phyloP scores from a whole-genome alignment of 1,284 basidiomycete genomes.

The Anthracocystis setariae region DNA sequence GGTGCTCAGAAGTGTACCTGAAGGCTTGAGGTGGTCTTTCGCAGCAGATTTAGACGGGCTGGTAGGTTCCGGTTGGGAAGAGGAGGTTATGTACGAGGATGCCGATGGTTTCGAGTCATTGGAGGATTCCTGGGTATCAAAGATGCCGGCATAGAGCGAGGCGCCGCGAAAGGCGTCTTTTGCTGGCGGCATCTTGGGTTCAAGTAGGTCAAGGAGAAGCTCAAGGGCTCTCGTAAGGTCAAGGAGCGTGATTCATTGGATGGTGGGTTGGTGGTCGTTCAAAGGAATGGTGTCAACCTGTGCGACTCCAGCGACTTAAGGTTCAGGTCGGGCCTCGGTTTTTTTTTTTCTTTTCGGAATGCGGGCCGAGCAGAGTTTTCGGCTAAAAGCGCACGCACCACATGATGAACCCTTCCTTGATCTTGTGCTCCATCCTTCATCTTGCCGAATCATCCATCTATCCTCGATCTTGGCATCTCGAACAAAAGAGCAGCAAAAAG shows the following conservation, averaged over 20 bases:
- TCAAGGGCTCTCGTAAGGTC: background rate
- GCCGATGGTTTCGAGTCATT: background rate
- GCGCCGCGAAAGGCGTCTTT: constrained; percentile 35
- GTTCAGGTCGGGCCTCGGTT: no score
- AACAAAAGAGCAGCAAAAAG: background rate
- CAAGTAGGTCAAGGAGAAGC: background rate
- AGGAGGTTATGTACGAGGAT: background rate
- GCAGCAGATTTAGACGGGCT: background rate
- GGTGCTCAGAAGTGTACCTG: constrained; percentile 43
- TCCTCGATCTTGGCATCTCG: background rate
- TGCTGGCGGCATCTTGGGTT: constrained; percentile 17
- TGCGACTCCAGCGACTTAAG: background rate
- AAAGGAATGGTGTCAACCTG: no score
- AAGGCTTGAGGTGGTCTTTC: constrained; percentile 26
- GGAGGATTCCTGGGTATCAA: constrained; percentile 16
- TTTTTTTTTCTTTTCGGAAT: background rate
- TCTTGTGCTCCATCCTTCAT: background rate
- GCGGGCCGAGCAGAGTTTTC: background rate
- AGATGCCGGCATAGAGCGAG: constrained; percentile 54
- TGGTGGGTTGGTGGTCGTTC: no score
- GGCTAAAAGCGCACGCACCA: constrained; percentile 2
- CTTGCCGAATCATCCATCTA: background rate
- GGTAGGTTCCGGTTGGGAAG: background rate
- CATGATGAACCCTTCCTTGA: background rate
- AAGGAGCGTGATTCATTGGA: background rate